Percentiles rank a stretch among this genome's conserved stretches.
These are phyloP conservation scores for Solanum hybrid DNA, from an alignment of 305 asterid species.

Conservation along the genomic window DNA sequence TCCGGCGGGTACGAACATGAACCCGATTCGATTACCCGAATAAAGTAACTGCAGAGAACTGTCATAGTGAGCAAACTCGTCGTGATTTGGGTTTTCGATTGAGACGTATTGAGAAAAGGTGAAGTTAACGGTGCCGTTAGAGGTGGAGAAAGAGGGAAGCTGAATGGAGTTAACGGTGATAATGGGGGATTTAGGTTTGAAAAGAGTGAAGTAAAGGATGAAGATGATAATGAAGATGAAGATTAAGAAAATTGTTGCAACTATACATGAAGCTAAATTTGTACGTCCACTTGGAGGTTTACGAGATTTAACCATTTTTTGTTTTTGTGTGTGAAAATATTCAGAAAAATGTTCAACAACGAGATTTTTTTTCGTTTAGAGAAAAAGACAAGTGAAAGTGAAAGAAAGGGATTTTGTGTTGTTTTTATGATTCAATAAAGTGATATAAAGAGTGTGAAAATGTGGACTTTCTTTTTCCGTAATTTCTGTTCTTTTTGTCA, in stretches of 20 bases:
- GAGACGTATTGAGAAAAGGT: constrained; percentile 75
- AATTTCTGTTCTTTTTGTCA: not conserved
- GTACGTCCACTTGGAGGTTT: constrained; percentile 61
- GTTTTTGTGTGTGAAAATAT: not conserved
- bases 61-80: constrained; percentile 71
- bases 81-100: constrained; percentile 73
- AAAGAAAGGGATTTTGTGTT: not conserved
- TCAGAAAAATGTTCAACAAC: not conserved
- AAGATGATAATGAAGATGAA: constrained; percentile 38
- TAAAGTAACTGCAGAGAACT: constrained; percentile 72
- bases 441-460: constrained; percentile 1
- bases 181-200: constrained; percentile 60
- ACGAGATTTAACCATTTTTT: constrained; percentile 28
- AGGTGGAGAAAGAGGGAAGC: constrained; percentile 68
- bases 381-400: not conserved
- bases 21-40: constrained; percentile 62
- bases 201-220: constrained; percentile 60
- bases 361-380: not conserved
- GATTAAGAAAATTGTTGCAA: constrained; percentile 60
- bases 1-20: constrained; percentile 90
- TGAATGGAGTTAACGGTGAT: constrained; percentile 65
- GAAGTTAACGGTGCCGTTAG: constrained; percentile 63
- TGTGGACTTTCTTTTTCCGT: not conserved
- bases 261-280: constrained; percentile 66
- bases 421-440: not conserved